Evolutionary conservation across 345 rosid species (phyloP).

Genomic region (Citrus reticulata): DNA sequence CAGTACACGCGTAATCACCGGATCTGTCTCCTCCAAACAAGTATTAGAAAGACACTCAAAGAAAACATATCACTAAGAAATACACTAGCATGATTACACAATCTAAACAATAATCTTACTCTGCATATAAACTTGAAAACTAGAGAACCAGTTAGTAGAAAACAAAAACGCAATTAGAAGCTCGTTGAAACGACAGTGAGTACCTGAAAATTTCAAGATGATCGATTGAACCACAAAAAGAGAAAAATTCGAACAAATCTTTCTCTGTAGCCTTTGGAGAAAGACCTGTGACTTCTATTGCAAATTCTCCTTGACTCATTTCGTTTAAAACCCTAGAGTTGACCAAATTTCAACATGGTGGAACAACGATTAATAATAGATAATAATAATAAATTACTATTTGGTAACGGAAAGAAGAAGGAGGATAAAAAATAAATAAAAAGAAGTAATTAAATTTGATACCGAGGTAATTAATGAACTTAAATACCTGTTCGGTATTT

Average conservation of each 20-base stretch:
- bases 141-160: not conserved
- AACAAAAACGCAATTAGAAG: not conserved
- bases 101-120: not conserved
- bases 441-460: not conserved
- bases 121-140: not conserved
- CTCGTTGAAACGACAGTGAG: not conserved
- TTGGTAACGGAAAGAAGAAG: too few relatives aligned
- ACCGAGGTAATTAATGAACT: not conserved
- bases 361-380: not conserved
- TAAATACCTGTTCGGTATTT: too few relatives aligned
- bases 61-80: not conserved
- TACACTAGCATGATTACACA: not conserved
- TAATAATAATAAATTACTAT: not conserved
- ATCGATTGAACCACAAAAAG: slow-evolving; percentile 61
- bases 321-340: slow-evolving; percentile 1
- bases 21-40: slow-evolving; percentile 27
- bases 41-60: not conserved
- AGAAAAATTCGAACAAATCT: slow-evolving; percentile 65
- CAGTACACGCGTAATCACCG: slow-evolving; percentile 52
- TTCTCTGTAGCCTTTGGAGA: slow-evolving; percentile 64
- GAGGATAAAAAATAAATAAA: not conserved
- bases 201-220: slow-evolving; percentile 65
- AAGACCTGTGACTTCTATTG: slow-evolving; percentile 68
- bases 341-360: not conserved
- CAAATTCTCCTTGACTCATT: slow-evolving; percentile 51